These are phyloP conservation scores for Cryptosporidium parvum DNA, from an alignment of 169 alveolate genomes.

Conservation along the genomic window DNA sequence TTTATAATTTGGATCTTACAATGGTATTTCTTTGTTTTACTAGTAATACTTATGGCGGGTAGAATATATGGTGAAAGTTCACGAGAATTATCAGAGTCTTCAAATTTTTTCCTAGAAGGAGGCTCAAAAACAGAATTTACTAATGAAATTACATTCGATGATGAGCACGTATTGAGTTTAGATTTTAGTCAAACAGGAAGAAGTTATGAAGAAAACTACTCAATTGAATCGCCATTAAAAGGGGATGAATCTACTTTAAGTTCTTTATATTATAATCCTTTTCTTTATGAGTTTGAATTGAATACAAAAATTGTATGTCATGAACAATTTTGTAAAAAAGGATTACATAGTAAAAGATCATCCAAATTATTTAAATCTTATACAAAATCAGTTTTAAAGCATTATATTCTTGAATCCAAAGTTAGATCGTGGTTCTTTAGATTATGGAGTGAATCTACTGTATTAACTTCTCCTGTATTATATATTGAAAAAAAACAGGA, in stretches of 20 bases:
- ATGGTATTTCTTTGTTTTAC: not conserved
- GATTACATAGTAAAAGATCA: conserved; percentile 11
- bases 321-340: conserved; percentile 34
- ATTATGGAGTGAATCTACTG: conserved; percentile 69
- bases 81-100: not conserved
- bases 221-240: not conserved
- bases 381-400: conserved; percentile 14
- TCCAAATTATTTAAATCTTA: conserved; percentile 19
- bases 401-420: conserved; percentile 43
- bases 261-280: not conserved
- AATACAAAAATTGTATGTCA: not conserved
- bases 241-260: not conserved
- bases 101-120: not conserved
- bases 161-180: not conserved
- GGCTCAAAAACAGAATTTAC: not conserved
- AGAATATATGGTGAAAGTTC: not conserved
- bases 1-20: not conserved
- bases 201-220: not conserved
- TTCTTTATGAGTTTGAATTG: not conserved
- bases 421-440: conserved; percentile 68
- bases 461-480: conserved; percentile 50
- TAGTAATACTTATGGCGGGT: not conserved
- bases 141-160: not conserved
- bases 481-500: conserved; percentile 22
- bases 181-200: conserved; percentile 20